Conservation (phyloP, 2,329 filamentous ascomycete genomes). For the Pyrenochaeta sp. region DNA sequence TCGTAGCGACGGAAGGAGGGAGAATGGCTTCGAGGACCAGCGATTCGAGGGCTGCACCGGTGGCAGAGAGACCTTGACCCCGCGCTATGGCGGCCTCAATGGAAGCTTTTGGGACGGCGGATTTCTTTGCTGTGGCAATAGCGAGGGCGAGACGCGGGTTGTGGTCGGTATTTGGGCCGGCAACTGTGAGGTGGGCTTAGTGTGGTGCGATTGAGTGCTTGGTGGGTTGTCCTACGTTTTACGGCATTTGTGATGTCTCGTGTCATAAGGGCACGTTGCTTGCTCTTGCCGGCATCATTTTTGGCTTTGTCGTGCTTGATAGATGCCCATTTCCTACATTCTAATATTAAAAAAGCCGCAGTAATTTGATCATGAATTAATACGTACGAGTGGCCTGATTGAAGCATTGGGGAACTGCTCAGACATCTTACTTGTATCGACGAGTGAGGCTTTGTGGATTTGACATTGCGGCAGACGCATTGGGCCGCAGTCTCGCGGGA, state of each 20-base stretch:
- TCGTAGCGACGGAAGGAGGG: slow-evolving; percentile 74
- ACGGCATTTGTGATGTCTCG: slow-evolving; percentile 78
- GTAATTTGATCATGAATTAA: background rate
- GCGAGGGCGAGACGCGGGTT: slow-evolving; percentile 80
- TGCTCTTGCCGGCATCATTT: slow-evolving; percentile 80
- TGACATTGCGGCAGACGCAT: slow-evolving; percentile 28
- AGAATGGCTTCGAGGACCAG: slow-evolving; percentile 82
- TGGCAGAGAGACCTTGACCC: slow-evolving; percentile 81
- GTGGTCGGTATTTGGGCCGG: slow-evolving; percentile 73
- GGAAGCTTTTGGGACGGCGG: slow-evolving; percentile 79
- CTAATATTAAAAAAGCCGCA: background rate
- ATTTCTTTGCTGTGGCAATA: slow-evolving; percentile 81
- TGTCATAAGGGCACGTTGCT: slow-evolving; percentile 70
- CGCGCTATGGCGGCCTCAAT: slow-evolving; percentile 88
- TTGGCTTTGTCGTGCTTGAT: slow-evolving; percentile 95
- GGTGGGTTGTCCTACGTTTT: slow-evolving; percentile 52
- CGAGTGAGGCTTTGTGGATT: slow-evolving; percentile 14
- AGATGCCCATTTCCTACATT: slow-evolving; percentile 88
- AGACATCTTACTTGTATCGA: slow-evolving; percentile 31
- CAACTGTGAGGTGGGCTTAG: slow-evolving; percentile 52
- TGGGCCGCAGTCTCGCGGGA: slow-evolving; percentile 12
- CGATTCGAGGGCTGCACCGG: slow-evolving; percentile 77
- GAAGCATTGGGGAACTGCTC: slow-evolving; percentile 32
- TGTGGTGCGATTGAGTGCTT: background rate
- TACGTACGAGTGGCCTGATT: slow-evolving; percentile 46